Base-by-base conservation (phyloP, 805 yeast genomes). In the Yarrowia sp. region DNA sequence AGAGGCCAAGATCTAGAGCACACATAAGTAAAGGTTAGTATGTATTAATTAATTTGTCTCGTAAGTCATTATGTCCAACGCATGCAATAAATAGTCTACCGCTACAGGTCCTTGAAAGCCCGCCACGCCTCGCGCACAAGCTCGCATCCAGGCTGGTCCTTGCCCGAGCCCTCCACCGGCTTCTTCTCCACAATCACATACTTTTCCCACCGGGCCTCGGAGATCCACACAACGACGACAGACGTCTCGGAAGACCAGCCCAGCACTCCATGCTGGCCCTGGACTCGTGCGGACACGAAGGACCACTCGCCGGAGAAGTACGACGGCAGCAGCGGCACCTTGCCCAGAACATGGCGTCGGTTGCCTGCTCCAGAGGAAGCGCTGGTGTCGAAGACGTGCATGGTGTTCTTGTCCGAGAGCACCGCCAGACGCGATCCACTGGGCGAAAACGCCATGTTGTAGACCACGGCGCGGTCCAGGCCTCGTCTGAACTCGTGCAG, bases 401-500 rank as follows among this genome's bases (percentile, higher is more conserved):
- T 75, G 0, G 99, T 94, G 67, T 84, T 86, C 70, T 93, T 94
- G 74, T 90, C 97, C 14, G 96, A 87, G 22, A 94, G 76, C 6
- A 90, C 91, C 0, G 97, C 97, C 53, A 94, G 77, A 68, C 84
- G 82, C 10, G 84, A 73, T 49, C 90, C 92, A 66, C 84, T 80
- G 8, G 88, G 91, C 5, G 93, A 86, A 71, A 93, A 91, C 61
- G 84, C 84, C 86, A 94, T 85, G 7, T 94, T 86, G 39, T 87
- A 88, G 7, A 94, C 82, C 16, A 80, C 77, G 0, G 97, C 97
- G 59, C 85, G 80, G 72, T 94, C 98, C 19, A 92, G 71, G 0
- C 99, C 99, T 56, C 99, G 78, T 67, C 98, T 78, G 69, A 92
- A 92, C 71, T 90, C 97, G 69, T 81, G 86, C n/a, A 90, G 68